These are phyloP conservation scores for Wickerhamomyces tratensis DNA, from an alignment of 805 yeast species.

Conservation along the genomic window DNA sequence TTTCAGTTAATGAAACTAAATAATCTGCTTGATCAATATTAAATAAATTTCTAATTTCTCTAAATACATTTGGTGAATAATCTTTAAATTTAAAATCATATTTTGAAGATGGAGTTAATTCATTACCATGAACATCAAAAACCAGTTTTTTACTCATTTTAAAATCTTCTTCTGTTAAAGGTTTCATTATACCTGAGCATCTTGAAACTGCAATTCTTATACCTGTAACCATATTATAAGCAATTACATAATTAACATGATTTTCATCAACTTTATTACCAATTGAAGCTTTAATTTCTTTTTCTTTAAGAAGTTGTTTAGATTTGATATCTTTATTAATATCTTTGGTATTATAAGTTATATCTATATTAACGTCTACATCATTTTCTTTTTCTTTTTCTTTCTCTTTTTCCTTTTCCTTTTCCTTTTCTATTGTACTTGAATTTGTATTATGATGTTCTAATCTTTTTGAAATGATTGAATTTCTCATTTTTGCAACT, in stretches of 20 bases:
- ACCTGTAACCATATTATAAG: slow-evolving; percentile 96
- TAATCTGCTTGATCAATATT: slow-evolving; percentile 96
- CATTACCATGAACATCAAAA: slow-evolving; percentile 81
- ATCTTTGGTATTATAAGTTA: slow-evolving; percentile 1
- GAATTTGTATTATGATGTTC: slow-evolving; percentile 2
- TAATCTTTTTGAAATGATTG: slow-evolving; percentile 32
- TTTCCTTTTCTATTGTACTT: background rate
- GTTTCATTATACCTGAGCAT: slow-evolving; percentile 77
- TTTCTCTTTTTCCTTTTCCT: background rate
- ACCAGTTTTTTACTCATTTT: slow-evolving; percentile 65
- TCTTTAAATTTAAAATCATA: slow-evolving; percentile 96
- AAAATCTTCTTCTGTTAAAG: slow-evolving; percentile 65
- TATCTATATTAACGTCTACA: slow-evolving; percentile 34
- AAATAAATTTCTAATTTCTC: slow-evolving; percentile 72
- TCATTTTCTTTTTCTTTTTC: slow-evolving; percentile 1
- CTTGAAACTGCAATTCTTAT: slow-evolving; percentile 91
- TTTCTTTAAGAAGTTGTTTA: no score
- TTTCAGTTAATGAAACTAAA: slow-evolving; percentile 83
- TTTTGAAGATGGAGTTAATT: slow-evolving; percentile 84
- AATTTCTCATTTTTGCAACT: slow-evolving; percentile 39
- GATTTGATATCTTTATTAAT: no score
- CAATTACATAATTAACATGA: slow-evolving; percentile 86
- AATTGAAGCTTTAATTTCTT: slow-evolving; percentile 34
- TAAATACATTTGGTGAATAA: slow-evolving; percentile 88
- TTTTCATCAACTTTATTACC: slow-evolving; percentile 88